These are phyloP conservation scores for Scleromitrula shiraiana DNA, from an alignment of 2,329 filamentous ascomycete species.

Conservation along the genomic window DNA sequence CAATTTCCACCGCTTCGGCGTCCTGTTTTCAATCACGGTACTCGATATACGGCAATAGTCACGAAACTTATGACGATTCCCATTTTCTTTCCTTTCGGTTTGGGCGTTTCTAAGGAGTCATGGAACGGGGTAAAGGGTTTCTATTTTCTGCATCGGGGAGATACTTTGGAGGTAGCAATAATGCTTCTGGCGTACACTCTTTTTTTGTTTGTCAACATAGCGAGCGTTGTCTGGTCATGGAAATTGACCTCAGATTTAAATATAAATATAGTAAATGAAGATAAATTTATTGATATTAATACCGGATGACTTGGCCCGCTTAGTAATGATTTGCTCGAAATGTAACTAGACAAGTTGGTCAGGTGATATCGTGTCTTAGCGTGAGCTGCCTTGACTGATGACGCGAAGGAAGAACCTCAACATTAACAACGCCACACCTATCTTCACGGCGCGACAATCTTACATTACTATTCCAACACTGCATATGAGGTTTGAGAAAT, in stretches of 20 bases:
- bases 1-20: constrained; percentile 7
- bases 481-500: neutral
- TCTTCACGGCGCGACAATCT: neutral
- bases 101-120: constrained; percentile 24
- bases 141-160: constrained; percentile 20
- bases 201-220: constrained; percentile 11
- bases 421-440: neutral
- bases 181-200: constrained; percentile 26
- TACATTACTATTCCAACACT: neutral
- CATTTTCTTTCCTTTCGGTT: constrained; percentile 16
- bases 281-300: no score
- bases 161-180: constrained; percentile 13
- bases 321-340: neutral
- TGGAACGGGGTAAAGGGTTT: constrained; percentile 10
- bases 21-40: constrained; percentile 9
- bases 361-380: constrained; percentile 10
- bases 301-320: no score
- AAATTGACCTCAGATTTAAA: neutral
- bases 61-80: constrained; percentile 28
- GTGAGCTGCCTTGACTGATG: neutral
- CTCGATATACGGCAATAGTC: constrained; percentile 17
- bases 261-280: neutral
- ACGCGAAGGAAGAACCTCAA: constrained; percentile 3
- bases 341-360: neutral
- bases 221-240: constrained; percentile 1